Conservation (phyloP, 305 asterid species). For the Solanum aculeatissimum region DNA sequence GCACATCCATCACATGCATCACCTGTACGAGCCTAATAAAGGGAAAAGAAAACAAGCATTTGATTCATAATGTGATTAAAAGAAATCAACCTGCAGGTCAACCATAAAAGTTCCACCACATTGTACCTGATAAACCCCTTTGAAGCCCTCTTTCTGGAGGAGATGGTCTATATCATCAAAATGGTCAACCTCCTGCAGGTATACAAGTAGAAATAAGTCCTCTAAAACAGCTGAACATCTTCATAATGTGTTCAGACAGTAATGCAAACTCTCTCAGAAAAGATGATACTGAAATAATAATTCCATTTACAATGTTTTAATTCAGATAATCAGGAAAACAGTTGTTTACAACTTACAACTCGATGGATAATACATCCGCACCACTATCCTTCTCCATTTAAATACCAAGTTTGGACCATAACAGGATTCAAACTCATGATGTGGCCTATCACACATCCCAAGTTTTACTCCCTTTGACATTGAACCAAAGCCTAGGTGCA, state of each 20-base stretch:
- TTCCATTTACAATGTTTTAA: neutral
- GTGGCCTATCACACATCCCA: neutral
- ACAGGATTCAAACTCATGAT: neutral
- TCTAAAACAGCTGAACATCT: neutral
- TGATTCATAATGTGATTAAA: constrained; percentile 1
- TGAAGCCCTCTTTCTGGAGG: constrained; percentile 57
- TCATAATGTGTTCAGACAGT: neutral
- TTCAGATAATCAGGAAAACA: neutral
- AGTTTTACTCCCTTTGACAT: neutral
- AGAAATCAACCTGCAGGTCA: neutral
- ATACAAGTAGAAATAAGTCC: neutral
- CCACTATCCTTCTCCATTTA: neutral
- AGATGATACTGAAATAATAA: neutral
- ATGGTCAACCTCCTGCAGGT: constrained; percentile 70
- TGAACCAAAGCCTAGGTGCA: neutral
- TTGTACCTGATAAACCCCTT: constrained; percentile 62
- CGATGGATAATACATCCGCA: neutral
- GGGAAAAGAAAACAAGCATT: neutral
- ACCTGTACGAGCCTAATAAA: constrained; percentile 60
- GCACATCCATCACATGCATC: constrained; percentile 82
- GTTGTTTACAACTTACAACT: neutral
- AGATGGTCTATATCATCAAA: constrained; percentile 50
- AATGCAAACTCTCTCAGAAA: neutral
- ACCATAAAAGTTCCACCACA: neutral
- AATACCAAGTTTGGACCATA: neutral